Base-by-base conservation (phyloP, 805 yeast genomes). In the Candida anglica region DNA sequence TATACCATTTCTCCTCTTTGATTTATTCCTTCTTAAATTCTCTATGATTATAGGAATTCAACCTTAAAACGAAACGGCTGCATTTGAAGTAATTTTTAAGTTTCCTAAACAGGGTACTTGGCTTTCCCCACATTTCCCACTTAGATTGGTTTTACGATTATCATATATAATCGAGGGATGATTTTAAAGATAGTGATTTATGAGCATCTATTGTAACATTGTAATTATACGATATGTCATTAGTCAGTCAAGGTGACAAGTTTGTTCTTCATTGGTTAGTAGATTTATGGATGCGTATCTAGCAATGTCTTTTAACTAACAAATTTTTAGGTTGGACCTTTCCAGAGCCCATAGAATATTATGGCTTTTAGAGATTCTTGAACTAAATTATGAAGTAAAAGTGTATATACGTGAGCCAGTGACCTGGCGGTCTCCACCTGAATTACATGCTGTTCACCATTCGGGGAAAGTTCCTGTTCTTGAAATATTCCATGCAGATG, bases 291-390 rank as follows among this genome's bases (percentile, higher is more conserved):
- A 19, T 15, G 32, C 32, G 27, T 26, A 31, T 32, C 19, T 16
- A 19, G 2, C n/a, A 9, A 14, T 26, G 28, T 14, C 9, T 5
- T 13, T 23, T 16, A 19, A 25, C 27, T 17, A 11, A 21, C 15
- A 13, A 26, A 19, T 23, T 15, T 8, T n/a, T 29, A 56, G 73
- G 69, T 67, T 77, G 28, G 68, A 69, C 36, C 58, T 69, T 13
- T 79, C 86, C 3, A 65, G 89, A 47, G 58, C 86, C 1, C 76
- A 71, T 34, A 65, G 88, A 35, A 65, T 80, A 7, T 48, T 75
- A 19, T 82, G 86, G 84, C 56, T 78, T 30, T 58, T 83, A n/a
- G 86, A 80, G 39, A 73, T 78, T 32, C 58, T 83, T 10, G 64
- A 63, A 9, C 48, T 81, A 5, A 73, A 73, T 17, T 82, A 78